Percentiles rank a stretch among this genome's conserved stretches.
phyloP scores from a whole-genome alignment of 129 eudicot species.

The Artemisia argyi region DNA sequence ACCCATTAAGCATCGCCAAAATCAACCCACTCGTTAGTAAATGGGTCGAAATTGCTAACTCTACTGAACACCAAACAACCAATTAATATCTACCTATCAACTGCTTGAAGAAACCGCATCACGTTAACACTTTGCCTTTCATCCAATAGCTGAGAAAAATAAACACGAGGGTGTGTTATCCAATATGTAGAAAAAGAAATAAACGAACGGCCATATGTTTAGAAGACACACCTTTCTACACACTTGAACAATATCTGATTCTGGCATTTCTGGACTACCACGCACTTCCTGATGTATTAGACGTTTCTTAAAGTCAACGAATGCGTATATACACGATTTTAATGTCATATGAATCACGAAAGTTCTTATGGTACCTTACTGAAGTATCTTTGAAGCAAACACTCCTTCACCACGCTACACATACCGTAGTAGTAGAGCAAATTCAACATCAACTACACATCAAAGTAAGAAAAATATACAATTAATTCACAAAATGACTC shows the following conservation, averaged over 20 bases:
- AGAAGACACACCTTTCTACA: slow-evolving; percentile 66
- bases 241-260: slow-evolving; percentile 68
- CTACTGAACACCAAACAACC: no score
- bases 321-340: neutral
- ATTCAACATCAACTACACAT: slow-evolving; percentile 62
- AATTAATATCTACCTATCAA: slow-evolving; percentile 62
- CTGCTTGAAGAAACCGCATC: slow-evolving; percentile 66
- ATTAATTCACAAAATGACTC: no score
- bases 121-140: slow-evolving; percentile 87
- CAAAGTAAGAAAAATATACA: no score
- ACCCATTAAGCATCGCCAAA: no score
- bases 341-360: no score
- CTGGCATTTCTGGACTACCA: slow-evolving; percentile 65
- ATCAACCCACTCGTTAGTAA: no score
- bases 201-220: no score
- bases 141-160: slow-evolving; percentile 50
- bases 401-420: slow-evolving; percentile 74
- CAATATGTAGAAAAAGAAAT: no score
- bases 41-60: no score
- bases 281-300: slow-evolving; percentile 64
- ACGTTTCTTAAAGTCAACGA: neutral
- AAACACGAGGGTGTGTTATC: no score
- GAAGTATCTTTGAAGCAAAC: slow-evolving; percentile 77
- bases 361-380: slow-evolving; percentile 56
- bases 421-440: slow-evolving; percentile 75